Evolutionary conservation across 116 monocot genomes (phyloP), one percentile per base, ranked within the genome.

Genomic region (Thalassia testudinum): DNA sequence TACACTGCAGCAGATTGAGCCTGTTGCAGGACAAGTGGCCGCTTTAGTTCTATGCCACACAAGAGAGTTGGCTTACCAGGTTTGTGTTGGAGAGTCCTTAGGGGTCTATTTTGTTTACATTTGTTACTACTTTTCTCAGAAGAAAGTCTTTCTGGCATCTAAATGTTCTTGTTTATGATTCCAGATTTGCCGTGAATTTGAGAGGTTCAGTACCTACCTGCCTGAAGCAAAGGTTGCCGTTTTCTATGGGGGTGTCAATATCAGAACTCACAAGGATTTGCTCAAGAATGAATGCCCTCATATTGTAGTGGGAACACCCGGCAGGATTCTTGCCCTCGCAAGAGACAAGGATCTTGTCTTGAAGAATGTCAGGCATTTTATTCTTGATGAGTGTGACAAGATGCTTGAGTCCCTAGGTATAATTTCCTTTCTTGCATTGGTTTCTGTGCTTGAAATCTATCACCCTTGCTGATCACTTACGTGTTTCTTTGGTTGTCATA

Each of bases 301-400:
- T 66, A 99, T 99, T 47, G 90, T 90, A 57, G 99, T 90, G 26
- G 99, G 99, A 2, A 99, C 99, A 18, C 99, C 99, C 18, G 99
- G 99, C 66, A 89, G 90, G 57, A 83, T 99, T 51, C 73, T 99
- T 43, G 90, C 85, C 58, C 67, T 90, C 23, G 64, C 90, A n/a
- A 79, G 90, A 63, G 99, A 99, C 29, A 90, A 90, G 50, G 82
- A 85, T 26, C 77, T 99, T 13, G 80, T 74, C 20, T 53, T 99
- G 68, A 90, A 90, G 83, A 99, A 99, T 76, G 99, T 99, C 53
- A 79, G 86, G 58, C 90, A 99, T 71, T 99, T 99, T 55, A 90
- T 99, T 64, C 90, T 99, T 58, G 90, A 99, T 67, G 99, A 99
- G 67, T 99, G 99, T 62, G 99, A 99, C 53, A 99, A 99, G 64